Base-by-base conservation (phyloP, 129 eudicot species). In the Chrysanthemum lavandulifolium region DNA sequence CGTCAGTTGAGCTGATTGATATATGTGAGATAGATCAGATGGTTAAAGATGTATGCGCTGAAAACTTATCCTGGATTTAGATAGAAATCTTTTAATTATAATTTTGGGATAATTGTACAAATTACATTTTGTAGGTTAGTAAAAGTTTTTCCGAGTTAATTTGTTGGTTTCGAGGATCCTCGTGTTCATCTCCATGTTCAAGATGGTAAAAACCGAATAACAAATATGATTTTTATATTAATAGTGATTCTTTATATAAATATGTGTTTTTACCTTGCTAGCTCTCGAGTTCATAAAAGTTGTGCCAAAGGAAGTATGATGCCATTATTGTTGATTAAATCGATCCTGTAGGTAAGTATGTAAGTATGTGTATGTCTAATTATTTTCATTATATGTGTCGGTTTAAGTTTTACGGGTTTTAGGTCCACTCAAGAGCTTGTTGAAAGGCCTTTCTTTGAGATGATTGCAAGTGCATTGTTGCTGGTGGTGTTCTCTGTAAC, bases 401-500 rank as follows among this genome's bases (percentile, higher is more conserved):
- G 47, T 72, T 60, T 61, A 50, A 21, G 14, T 2, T 36, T 33
- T 61, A 2, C 14, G 33, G 73, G 23, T 65, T 75, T 55, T 81
- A 94, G 99, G 99, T 78, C 99, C 96, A 14, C 99, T 40, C 89
- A 81, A 81, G 99, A 88, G 79, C 96, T 94, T 61, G 99, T 94
- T 15, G 96, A 94, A 76, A 86, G 52, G 73, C 99, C 99, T 10
- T 94, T 94, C 71, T 94, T 94, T 68, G 85, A 88, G 81, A 90
- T 88, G 65, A 65, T 88, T 25, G 91, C 94, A 5, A 86, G 85
- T 78, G 97, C 99, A 62, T 77, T 94, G 51, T 79, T 85, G 83
- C 96, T 51, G 99, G 99, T 78, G 99, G 99, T 72, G 97, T 94
- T 40, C 88, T 94, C 11, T 94, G 99, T 82, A 94, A 84, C 82